phyloP scores from a whole-genome alignment of 1,284 basidiomycete species.

The Ustilago tritici region DNA sequence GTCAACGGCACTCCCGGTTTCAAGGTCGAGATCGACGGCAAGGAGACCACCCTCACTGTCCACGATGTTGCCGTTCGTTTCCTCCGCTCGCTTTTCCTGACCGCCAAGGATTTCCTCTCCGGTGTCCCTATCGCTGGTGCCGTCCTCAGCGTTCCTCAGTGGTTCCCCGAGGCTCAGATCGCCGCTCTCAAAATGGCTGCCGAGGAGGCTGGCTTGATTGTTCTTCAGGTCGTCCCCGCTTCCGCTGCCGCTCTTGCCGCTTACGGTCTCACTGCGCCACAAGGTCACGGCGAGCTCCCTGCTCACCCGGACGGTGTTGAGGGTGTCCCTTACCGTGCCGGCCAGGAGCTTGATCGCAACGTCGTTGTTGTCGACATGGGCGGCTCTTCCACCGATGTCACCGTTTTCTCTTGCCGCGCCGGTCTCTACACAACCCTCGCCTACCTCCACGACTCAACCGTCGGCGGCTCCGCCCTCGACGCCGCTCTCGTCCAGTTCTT shows the following conservation, averaged over 20 bases:
- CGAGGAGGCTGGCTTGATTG: slow-evolving; percentile 79
- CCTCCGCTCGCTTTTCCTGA: slow-evolving; percentile 84
- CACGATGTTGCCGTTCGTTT: slow-evolving; percentile 88
- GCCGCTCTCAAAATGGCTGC: slow-evolving; percentile 81
- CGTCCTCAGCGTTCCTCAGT: slow-evolving; percentile 84
- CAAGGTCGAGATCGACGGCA: slow-evolving; percentile 81
- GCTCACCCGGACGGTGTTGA: slow-evolving; percentile 66
- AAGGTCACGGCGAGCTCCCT: slow-evolving; percentile 71
- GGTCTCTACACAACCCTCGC: slow-evolving; percentile 74
- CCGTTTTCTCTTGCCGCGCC: slow-evolving; percentile 73
- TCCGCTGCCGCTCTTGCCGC: slow-evolving; percentile 79
- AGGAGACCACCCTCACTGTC: slow-evolving; percentile 80
- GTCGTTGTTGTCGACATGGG: slow-evolving; percentile 75
- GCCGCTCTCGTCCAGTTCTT: slow-evolving; percentile 89
- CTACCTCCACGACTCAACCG: slow-evolving; percentile 72
- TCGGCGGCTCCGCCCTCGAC: slow-evolving; percentile 80
- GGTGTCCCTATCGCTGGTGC: slow-evolving; percentile 80
- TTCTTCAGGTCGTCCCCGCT: slow-evolving; percentile 86
- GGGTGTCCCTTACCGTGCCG: slow-evolving; percentile 70
- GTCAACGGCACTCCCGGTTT: slow-evolving; percentile 72
- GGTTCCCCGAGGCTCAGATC: slow-evolving; percentile 79
- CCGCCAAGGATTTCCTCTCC: slow-evolving; percentile 93
- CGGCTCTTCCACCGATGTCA: slow-evolving; percentile 73
- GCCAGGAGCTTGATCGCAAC: slow-evolving; percentile 73
- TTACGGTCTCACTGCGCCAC: slow-evolving; percentile 71